Conservation (phyloP, 2,329 filamentous ascomycete species). For the Diaporthe capsici region DNA sequence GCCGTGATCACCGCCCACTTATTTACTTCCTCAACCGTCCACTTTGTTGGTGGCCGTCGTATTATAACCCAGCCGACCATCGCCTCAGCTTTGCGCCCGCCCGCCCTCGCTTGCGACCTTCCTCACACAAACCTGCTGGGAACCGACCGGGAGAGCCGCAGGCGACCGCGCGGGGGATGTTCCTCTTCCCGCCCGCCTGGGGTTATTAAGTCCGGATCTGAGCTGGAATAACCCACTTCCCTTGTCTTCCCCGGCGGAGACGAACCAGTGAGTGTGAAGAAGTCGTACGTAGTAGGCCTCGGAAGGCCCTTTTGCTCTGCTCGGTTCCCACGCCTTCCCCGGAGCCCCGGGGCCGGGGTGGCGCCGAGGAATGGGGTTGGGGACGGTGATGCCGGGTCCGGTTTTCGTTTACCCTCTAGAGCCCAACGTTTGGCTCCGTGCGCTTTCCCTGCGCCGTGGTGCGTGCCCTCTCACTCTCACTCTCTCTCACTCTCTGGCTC, state of each 20-base stretch:
- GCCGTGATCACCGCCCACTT: not conserved
- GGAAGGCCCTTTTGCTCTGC: too few relatives aligned
- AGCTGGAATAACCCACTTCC: conserved; percentile 1
- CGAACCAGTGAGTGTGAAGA: not conserved
- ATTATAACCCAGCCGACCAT: not conserved
- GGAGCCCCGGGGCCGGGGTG: not conserved
- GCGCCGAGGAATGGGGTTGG: not conserved
- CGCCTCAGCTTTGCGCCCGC: conserved; percentile 29
- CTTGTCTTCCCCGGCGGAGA: not conserved
- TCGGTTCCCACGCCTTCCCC: not conserved
- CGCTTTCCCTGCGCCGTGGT: not conserved
- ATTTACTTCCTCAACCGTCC: conserved; percentile 8
- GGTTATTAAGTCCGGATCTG: not conserved
- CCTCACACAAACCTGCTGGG: not conserved
- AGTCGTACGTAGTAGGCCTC: not conserved
- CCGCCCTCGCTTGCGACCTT: not conserved
- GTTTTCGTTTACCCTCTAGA: not conserved
- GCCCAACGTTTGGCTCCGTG: not conserved
- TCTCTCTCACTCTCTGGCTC: not conserved
- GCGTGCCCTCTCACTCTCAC: not conserved
- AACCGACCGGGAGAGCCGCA: conserved; percentile 1
- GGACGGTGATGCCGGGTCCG: conserved; percentile 25
- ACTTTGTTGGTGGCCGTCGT: not conserved
- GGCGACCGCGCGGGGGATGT: conserved; percentile 7
- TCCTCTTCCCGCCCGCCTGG: not conserved